These are phyloP conservation scores for Antrodiella citrinella DNA, from an alignment of 768 basidiomycete species.

Conservation along the genomic window DNA sequence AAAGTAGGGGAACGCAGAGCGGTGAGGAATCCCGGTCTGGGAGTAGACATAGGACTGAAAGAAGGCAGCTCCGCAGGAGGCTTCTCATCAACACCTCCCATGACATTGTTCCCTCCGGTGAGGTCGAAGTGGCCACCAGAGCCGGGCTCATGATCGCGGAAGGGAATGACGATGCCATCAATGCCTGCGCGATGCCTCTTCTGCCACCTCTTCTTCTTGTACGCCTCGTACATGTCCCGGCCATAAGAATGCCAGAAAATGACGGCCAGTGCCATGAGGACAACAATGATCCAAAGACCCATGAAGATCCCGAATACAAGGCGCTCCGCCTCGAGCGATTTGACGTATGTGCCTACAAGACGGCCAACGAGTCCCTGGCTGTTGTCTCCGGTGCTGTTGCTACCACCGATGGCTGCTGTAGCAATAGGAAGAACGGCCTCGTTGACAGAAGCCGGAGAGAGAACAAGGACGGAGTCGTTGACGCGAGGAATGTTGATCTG, in stretches of 20 bases:
- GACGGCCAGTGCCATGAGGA: constrained; percentile 66
- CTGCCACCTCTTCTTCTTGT: constrained; percentile 42
- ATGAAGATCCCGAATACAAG: constrained; percentile 81
- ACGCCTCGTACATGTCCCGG: constrained; percentile 35
- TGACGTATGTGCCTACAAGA: constrained; percentile 66
- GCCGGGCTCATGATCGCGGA: constrained; percentile 5
- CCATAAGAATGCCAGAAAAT: constrained; percentile 70
- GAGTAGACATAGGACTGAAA: background rate
- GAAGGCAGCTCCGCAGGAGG: background rate
- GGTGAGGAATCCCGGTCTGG: constrained; percentile 1
- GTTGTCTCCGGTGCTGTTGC: constrained; percentile 27
- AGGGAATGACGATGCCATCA: constrained; percentile 31
- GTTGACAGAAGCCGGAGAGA: constrained; percentile 63
- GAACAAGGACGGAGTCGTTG: constrained; percentile 64
- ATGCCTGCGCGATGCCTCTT: constrained; percentile 42
- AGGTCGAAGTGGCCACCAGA: background rate
- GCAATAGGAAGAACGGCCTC: constrained; percentile 78
- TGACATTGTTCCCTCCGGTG: background rate
- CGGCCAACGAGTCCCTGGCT: constrained; percentile 60
- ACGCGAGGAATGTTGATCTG: constrained; percentile 73
- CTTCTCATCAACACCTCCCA: constrained; percentile 2
- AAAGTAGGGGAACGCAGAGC: constrained; percentile 1
- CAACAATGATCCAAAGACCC: constrained; percentile 75
- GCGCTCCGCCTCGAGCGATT: constrained; percentile 69
- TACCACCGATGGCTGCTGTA: constrained; percentile 67